Conservation (phyloP, 345 rosid genomes). For the Brassica carinata region DNA sequence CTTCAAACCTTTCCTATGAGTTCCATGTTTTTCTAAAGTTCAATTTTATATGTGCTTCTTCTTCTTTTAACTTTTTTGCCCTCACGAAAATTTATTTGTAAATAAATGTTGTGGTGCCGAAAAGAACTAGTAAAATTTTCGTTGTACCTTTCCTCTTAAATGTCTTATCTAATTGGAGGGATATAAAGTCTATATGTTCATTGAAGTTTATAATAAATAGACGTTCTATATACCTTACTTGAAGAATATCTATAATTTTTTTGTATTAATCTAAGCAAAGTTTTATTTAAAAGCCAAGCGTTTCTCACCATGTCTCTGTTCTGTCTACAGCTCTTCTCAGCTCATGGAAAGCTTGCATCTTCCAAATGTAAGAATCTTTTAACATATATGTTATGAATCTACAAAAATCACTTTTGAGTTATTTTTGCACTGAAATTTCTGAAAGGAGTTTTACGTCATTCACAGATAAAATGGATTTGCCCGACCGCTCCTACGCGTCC, state of each 20-base stretch:
- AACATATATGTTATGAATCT: not conserved
- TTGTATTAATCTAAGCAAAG: constrained; percentile 10
- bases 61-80: not conserved
- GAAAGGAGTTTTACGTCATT: no score
- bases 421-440: no score
- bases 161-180: constrained; percentile 32
- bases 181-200: constrained; percentile 37
- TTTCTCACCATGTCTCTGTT: constrained; percentile 38
- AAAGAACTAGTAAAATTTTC: constrained; percentile 30
- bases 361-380: constrained; percentile 69
- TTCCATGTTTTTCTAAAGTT: constrained; percentile 15
- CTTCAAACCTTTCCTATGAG: no score
- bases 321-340: constrained; percentile 79
- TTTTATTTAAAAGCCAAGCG: not conserved
- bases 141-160: constrained; percentile 32
- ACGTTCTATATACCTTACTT: constrained; percentile 32
- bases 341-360: constrained; percentile 87
- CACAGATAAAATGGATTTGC: constrained; percentile 96
- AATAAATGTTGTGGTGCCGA: constrained; percentile 39
- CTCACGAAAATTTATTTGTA: constrained; percentile 23
- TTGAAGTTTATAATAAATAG: constrained; percentile 31
- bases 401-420: not conserved
- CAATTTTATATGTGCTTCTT: constrained; percentile 35
- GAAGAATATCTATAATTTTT: constrained; percentile 22
- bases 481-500: constrained; percentile 96